Conservation (phyloP, 2,329 filamentous ascomycete species). For the Fusarium aywerte region DNA sequence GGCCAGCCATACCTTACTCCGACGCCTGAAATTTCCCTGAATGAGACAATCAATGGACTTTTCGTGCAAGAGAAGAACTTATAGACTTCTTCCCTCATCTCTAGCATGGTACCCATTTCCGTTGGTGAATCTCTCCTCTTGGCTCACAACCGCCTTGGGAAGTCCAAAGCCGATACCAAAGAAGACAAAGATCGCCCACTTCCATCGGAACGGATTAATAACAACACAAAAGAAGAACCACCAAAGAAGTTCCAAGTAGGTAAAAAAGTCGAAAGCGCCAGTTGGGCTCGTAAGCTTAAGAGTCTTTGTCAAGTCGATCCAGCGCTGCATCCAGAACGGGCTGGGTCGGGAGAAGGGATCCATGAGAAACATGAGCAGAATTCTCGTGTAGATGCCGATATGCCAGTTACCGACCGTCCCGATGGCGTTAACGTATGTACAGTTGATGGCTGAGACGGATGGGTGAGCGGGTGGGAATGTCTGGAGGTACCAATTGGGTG, state of each 20-base stretch:
- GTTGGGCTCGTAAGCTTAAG: slow-evolving; percentile 77
- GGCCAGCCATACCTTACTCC: not conserved
- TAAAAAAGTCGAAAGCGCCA: slow-evolving; percentile 88
- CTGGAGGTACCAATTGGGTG: slow-evolving; percentile 90
- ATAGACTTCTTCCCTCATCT: slow-evolving; percentile 37
- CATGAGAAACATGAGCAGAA: slow-evolving; percentile 85
- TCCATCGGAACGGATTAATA: slow-evolving; percentile 89
- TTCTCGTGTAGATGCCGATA: slow-evolving; percentile 88
- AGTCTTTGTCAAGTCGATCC: slow-evolving; percentile 84
- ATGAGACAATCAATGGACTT: not conserved
- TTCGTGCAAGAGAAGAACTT: not conserved
- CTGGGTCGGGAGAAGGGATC: slow-evolving; percentile 80
- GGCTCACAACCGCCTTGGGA: slow-evolving; percentile 72
- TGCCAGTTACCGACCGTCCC: slow-evolving; percentile 84
- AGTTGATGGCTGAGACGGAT: slow-evolving; percentile 81
- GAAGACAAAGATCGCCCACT: slow-evolving; percentile 87
- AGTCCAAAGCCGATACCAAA: slow-evolving; percentile 76
- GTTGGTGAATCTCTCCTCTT: slow-evolving; percentile 67
- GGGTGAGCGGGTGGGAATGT: slow-evolving; percentile 81
- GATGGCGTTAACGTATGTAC: slow-evolving; percentile 85
- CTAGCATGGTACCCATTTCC: slow-evolving; percentile 29
- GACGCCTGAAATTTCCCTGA: no score
- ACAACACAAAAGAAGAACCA: slow-evolving; percentile 85
- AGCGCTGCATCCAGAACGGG: slow-evolving; percentile 80
- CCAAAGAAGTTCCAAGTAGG: slow-evolving; percentile 84